Evolutionary conservation across 495 filamentous ascomycete species (phyloP).

Genomic region (Talaromyces borbonicus): DNA sequence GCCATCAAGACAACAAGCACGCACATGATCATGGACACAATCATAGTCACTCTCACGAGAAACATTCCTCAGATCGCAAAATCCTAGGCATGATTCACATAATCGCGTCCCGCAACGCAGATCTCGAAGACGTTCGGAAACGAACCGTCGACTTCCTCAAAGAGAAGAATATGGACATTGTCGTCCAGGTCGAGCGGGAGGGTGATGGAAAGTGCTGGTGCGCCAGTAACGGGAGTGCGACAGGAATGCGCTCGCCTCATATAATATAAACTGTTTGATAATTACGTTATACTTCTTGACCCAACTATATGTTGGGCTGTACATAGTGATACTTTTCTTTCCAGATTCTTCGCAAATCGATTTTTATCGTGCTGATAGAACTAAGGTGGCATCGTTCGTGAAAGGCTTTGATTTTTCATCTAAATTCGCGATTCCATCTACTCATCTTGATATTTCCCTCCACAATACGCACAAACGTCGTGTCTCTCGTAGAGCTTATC

Average conservation of each 20-base stretch:
- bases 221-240: constrained; percentile 23
- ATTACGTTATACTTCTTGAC: background rate
- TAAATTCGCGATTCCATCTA: background rate
- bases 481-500: constrained; percentile 5
- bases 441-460: constrained; percentile 7
- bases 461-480: constrained; percentile 7
- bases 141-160: constrained; percentile 48
- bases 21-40: constrained; percentile 16
- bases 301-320: background rate
- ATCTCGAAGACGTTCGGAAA: constrained; percentile 68
- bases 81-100: constrained; percentile 76
- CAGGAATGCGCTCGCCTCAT: constrained; percentile 4
- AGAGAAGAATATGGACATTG: constrained; percentile 56
- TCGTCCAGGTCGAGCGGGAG: constrained; percentile 68
- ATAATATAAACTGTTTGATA: constrained; percentile 5
- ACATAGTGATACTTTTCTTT: too few relatives aligned
- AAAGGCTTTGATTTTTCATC: background rate
- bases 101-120: constrained; percentile 55
- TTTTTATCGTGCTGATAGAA: too few relatives aligned
- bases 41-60: constrained; percentile 5
- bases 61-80: constrained; percentile 18
- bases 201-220: constrained; percentile 78
- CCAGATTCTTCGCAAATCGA: too few relatives aligned
- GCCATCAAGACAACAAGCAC: constrained; percentile 6
- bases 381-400: too few relatives aligned